Conservation (phyloP, 176 grass and related monocot species). For the Pharus latifolius region DNA sequence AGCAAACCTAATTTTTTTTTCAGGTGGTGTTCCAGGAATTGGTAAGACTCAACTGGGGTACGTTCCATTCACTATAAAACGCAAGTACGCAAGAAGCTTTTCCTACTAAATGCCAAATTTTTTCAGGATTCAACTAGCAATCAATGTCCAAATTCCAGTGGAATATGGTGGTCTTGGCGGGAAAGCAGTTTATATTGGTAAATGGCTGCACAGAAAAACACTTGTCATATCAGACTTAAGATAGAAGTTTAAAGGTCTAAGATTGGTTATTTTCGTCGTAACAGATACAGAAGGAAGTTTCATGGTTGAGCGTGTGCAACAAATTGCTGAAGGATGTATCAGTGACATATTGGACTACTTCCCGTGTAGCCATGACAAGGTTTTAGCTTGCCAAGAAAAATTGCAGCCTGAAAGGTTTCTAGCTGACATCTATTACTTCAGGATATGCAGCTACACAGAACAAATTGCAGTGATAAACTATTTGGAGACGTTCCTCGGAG, state of each 20-base stretch:
- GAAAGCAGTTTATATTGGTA: constrained; percentile 95
- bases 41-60: constrained; percentile 99
- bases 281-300: constrained; percentile 96
- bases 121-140: constrained; percentile 82
- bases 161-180: constrained; percentile 83
- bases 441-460: constrained; percentile 93
- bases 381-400: constrained; percentile 31
- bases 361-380: constrained; percentile 25
- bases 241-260: not conserved
- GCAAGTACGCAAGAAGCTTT: not conserved
- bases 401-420: constrained; percentile 68
- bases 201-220: not conserved
- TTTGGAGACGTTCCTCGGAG: constrained; percentile 69
- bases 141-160: constrained; percentile 91
- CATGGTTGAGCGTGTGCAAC: constrained; percentile 83
- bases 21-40: constrained; percentile 90
- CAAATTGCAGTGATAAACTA: constrained; percentile 95
- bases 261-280: not conserved
- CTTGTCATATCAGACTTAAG: not conserved
- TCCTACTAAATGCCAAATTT: constrained; percentile 13
- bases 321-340: constrained; percentile 94
- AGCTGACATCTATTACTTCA: constrained; percentile 82
- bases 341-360: constrained; percentile 52
- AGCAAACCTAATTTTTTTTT: constrained; percentile 13
- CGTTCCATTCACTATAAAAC: constrained; percentile 1